A percentile compares a stretch with the other conserved stretches of the same genome.
Evolutionary conservation across 2,329 filamentous ascomycete genomes (phyloP).

Genomic region (Colletotrichum karsti): DNA sequence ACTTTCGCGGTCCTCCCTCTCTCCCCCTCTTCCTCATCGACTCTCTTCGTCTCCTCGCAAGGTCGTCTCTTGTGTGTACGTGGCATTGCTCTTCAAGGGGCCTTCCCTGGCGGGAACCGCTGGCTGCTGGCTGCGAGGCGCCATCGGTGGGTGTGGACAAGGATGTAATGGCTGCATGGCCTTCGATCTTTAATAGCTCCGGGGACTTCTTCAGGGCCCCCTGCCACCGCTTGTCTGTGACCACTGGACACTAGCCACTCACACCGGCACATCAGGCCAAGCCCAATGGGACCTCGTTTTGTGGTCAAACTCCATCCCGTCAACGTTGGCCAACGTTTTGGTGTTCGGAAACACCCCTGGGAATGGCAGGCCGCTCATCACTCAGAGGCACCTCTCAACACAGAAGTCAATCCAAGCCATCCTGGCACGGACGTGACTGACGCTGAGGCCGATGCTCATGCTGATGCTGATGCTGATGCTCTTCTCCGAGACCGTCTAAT

Average conservation of each 20-base stretch:
- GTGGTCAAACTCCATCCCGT: slow-evolving; percentile 24
- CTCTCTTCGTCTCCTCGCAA: slow-evolving; percentile 1
- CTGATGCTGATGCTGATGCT: not conserved
- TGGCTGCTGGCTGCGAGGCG: slow-evolving; percentile 27
- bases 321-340: slow-evolving; percentile 26
- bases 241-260: slow-evolving; percentile 18
- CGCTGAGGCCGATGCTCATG: not conserved
- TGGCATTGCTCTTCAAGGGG: slow-evolving; percentile 29
- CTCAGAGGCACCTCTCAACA: not conserved
- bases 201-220: slow-evolving; percentile 32
- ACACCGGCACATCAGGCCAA: slow-evolving; percentile 27
- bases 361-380: slow-evolving; percentile 12
- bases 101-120: slow-evolving; percentile 28
- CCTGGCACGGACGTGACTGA: slow-evolving; percentile 14
- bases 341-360: slow-evolving; percentile 25
- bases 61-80: slow-evolving; percentile 28
- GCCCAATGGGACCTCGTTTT: slow-evolving; percentile 26
- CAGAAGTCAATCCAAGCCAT: slow-evolving; percentile 12
- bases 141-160: slow-evolving; percentile 26
- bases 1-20: not conserved
- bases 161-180: slow-evolving; percentile 29
- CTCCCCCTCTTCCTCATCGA: not conserved
- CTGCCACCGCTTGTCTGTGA: slow-evolving; percentile 29
- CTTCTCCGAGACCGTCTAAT: slow-evolving; percentile 17
- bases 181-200: slow-evolving; percentile 32